A percentile compares a stretch with the other conserved stretches of the same genome.
Evolutionary conservation across 345 rosid genomes (phyloP).

Genomic region (Fremontodendron californicum): DNA sequence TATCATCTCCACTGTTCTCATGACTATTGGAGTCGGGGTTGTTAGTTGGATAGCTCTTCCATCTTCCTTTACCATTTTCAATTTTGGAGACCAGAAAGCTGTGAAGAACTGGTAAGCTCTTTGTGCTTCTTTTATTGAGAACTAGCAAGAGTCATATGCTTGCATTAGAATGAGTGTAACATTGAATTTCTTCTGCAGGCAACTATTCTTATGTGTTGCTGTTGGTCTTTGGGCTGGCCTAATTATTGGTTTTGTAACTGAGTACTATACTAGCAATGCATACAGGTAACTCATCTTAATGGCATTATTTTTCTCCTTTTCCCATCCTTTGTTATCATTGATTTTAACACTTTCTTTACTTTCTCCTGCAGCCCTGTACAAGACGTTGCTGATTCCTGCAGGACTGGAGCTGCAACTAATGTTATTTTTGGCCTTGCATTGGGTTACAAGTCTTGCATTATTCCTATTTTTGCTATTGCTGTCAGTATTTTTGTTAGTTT

Average conservation of each 20-base stretch:
- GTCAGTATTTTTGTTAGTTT: conserved; percentile 67
- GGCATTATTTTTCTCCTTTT: neutral
- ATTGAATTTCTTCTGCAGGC: conserved; percentile 33
- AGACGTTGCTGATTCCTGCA: conserved; percentile 96
- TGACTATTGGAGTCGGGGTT: conserved; percentile 60
- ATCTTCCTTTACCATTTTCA: conserved; percentile 64
- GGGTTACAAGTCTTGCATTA: conserved; percentile 79
- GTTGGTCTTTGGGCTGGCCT: conserved; percentile 88
- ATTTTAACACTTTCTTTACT: neutral
- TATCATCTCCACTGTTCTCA: conserved; percentile 62
- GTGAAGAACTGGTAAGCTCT: conserved; percentile 62
- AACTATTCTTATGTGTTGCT: conserved; percentile 51
- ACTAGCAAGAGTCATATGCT: neutral
- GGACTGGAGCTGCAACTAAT: conserved; percentile 84
- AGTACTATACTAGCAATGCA: conserved; percentile 75
- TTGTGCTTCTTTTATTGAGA: neutral
- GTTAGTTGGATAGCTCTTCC: conserved; percentile 66
- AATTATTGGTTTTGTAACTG: conserved; percentile 69
- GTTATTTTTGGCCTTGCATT: conserved; percentile 52
- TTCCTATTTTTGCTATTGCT: conserved; percentile 80
- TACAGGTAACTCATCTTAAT: conserved; percentile 38
- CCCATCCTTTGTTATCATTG: neutral
- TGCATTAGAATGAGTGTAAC: conserved; percentile 1
- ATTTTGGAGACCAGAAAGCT: conserved; percentile 62
- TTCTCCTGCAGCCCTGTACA: conserved; percentile 75